These are phyloP conservation scores for Saccharomycopsis malanga DNA, from an alignment of 805 yeast genomes.

Conservation along the genomic window DNA sequence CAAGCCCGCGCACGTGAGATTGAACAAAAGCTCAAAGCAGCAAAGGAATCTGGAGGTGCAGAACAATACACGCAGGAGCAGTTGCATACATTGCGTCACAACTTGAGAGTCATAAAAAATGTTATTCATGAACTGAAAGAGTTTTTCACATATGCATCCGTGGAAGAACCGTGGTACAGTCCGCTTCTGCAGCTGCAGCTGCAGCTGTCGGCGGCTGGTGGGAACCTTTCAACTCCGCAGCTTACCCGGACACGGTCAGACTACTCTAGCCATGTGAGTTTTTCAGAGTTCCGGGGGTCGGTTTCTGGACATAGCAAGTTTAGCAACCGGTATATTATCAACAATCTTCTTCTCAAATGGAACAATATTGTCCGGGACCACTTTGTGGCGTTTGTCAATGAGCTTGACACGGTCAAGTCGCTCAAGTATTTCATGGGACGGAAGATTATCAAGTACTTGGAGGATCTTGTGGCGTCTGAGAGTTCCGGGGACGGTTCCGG, in stretches of 20 bases:
- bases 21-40: constrained; percentile 32
- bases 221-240: neutral
- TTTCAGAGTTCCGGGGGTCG: constrained; percentile 10
- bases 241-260: neutral
- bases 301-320: constrained; percentile 27
- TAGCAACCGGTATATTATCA: constrained; percentile 53
- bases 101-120: constrained; percentile 28
- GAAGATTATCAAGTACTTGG: constrained; percentile 43
- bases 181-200: too few species aligned
- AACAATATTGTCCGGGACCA: constrained; percentile 43
- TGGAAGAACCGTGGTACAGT: constrained; percentile 18
- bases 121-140: constrained; percentile 28
- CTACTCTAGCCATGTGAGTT: constrained; percentile 19
- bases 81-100: constrained; percentile 28
- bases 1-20: constrained; percentile 33
- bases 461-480: constrained; percentile 26
- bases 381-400: constrained; percentile 40
- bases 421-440: constrained; percentile 40
- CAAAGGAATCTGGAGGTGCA: too few species aligned
- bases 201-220: too few species aligned
- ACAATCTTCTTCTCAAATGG: constrained; percentile 50
- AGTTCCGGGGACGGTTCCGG: neutral
- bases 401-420: constrained; percentile 37
- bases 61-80: constrained; percentile 26
- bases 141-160: constrained; percentile 15